Base-by-base conservation (phyloP, 1,284 basidiomycete species). In the Papiliotrema flavescens region DNA sequence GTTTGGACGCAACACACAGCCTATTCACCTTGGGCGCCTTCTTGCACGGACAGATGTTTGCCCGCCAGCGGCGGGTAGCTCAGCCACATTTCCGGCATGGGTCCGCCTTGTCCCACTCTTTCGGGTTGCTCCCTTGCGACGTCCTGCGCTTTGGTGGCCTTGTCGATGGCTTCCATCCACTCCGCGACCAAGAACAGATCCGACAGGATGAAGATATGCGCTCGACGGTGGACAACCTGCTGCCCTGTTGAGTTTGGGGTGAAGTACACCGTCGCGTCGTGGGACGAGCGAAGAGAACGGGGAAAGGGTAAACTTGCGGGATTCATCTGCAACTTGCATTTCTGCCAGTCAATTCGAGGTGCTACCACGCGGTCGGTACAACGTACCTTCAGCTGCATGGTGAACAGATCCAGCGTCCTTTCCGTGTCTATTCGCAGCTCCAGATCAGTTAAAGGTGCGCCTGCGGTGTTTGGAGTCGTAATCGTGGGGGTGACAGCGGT, bases 11-110 rank as follows among this genome's bases (percentile, higher is more conserved):
- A 51, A 35, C 23, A 22, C 3, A 32, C 28, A 46, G 9, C 26
- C 40, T 39, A 73, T 80, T 59, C 63, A 70, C 70, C 66, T 51
- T 75, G 73, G 54, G 80, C 78, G 5, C 85, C 79, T 64, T 85
- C 86, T 24, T 77, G 79, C n/a, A 87, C 84, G 61, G 83, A 82
- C 51, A 98, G 79, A 67, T 97, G 92, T 73, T 97, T 98, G 4
- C 93, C 94, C 8, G 96, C 88, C 49, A 99, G 79, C 2, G 96
- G 96, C 20, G 96, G 96, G 78, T 96, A 99, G 60, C 88, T 84
- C 49, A 99, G 79, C 86, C 88, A 91, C 86, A 96, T 89, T 70
- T 97, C 92, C 7, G 86, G 81, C 51, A 84, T 85, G 5, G 79
- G 77, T 8, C 78, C 82, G 44, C 78, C 73, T 50, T 73, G 69